Base-by-base conservation (phyloP, 2,329 filamentous ascomycete species). In the Beauveria bassiana region DNA sequence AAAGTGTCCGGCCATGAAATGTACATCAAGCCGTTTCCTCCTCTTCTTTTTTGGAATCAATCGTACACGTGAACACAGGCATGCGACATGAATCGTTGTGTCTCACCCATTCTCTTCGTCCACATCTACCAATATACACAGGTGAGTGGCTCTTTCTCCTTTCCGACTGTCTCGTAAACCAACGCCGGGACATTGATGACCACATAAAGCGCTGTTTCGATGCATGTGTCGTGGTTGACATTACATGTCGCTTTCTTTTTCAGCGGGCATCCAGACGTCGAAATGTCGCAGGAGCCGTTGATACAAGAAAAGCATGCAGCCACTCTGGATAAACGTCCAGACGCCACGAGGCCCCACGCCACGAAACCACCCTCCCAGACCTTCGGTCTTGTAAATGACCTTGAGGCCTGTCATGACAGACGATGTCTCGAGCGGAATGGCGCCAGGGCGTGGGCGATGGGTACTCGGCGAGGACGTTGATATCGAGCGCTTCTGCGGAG, bases 281-380 rank as follows among this genome's bases (percentile, higher is more conserved):
- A 98, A 82, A 74, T 87, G 85, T 69, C 89, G 87, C 71, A 98
- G 77, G 61, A 98, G 79, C 63, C 87, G 89, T 77, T 98, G 93
- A 74, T 98, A 98, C 73, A 97, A 79, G 68, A 98, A 93, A 71
- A 98, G 80, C 93, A 98, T 98, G 66, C 91, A 96, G 47, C 93
- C 90, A 70, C 90, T 96, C 78, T 99, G 95, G 62, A 98, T 91
- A 70, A 93, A 96, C 24, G 95, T 99, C 95, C 95, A 99, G 16
- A 98, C 91, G 62, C 88, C 88, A 59, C 95, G 85, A 1, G 95
- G 95, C 0, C 93, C 93, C 1, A 99, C 93, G 28, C 95, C 95
- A 62, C 95, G 86, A 75, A 99, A 99, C 87, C 91, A 96, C 1
- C 95, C 96, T 2, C 83, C 84, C 18, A 98, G 68, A 1, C 95